These are phyloP conservation scores for Pulicaria dysenterica DNA, from an alignment of 129 eudicot genomes.

Conservation along the genomic window DNA sequence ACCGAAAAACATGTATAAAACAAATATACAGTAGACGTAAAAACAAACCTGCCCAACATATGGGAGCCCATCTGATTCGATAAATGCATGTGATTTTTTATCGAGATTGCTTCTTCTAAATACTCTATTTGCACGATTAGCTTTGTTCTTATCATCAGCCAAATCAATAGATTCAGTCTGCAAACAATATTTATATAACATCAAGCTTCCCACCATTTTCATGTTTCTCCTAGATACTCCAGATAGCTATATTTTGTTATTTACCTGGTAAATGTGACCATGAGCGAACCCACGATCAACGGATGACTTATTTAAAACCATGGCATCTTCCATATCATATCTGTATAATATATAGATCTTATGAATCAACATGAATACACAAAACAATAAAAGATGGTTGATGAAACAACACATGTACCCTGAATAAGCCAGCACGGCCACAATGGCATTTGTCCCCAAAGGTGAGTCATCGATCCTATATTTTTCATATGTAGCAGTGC, in stretches of 20 bases:
- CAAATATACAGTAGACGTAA: neutral
- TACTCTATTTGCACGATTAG: constrained; percentile 35
- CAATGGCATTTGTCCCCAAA: constrained; percentile 94
- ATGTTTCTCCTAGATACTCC: neutral
- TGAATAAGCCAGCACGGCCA: constrained; percentile 95
- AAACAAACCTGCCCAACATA: constrained; percentile 79
- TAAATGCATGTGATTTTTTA: constrained; percentile 44
- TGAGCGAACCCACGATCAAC: constrained; percentile 96
- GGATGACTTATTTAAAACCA: constrained; percentile 91
- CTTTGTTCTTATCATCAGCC: constrained; percentile 53
- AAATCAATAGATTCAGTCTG: constrained; percentile 93
- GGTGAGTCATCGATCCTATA: constrained; percentile 86
- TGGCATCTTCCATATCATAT: constrained; percentile 99
- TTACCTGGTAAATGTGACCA: constrained; percentile 92
- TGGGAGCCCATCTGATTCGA: constrained; percentile 92
- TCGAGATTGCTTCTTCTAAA: constrained; percentile 64
- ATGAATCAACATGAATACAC: neutral
- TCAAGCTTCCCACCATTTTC: constrained; percentile 4
- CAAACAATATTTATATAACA: constrained; percentile 21
- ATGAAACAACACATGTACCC: constrained; percentile 49
- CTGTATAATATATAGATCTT: constrained; percentile 39
- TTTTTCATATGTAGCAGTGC: constrained; percentile 75
- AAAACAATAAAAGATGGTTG: neutral
- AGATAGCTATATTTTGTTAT: neutral
- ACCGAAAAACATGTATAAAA: neutral